Conservation (phyloP, 1,284 basidiomycete genomes). For the Inonotus hispidus region DNA sequence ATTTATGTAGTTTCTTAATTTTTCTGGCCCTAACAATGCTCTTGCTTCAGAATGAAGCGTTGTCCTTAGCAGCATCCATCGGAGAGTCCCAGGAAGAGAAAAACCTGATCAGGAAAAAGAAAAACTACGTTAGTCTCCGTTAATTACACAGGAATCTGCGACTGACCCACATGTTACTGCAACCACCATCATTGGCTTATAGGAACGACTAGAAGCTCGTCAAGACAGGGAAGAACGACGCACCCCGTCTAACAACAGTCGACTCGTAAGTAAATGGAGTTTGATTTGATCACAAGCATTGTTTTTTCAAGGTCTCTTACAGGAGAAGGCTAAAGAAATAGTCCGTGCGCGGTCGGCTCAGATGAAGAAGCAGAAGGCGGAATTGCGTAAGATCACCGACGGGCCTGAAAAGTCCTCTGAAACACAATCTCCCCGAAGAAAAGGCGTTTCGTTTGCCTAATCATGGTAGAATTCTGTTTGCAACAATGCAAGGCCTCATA, state of each 20-base stretch:
- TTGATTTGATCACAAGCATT: background rate
- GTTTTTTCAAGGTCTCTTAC: background rate
- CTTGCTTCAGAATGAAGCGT: slow-evolving; percentile 8
- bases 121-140: slow-evolving; percentile 2
- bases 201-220: slow-evolving; percentile 10
- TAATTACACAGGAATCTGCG: background rate
- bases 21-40: background rate
- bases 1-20: background rate
- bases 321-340: slow-evolving; percentile 16
- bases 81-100: slow-evolving; percentile 12
- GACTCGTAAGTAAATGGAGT: slow-evolving; percentile 1
- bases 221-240: background rate
- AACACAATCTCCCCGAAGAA: background rate
- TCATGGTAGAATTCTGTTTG: background rate
- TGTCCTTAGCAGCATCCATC: slow-evolving; percentile 15
- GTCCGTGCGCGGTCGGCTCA: slow-evolving; percentile 10
- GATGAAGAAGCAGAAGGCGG: slow-evolving; percentile 8
- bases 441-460: slow-evolving; percentile 16
- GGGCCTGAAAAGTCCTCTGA: background rate
- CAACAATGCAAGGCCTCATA: background rate
- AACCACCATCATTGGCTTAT: background rate
- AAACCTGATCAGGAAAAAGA: background rate
- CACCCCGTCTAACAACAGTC: background rate
- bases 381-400: background rate
- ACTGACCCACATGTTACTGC: background rate